Conservation (phyloP, 148 eudicot genomes). For the Amaranthus hypochondriacus region DNA sequence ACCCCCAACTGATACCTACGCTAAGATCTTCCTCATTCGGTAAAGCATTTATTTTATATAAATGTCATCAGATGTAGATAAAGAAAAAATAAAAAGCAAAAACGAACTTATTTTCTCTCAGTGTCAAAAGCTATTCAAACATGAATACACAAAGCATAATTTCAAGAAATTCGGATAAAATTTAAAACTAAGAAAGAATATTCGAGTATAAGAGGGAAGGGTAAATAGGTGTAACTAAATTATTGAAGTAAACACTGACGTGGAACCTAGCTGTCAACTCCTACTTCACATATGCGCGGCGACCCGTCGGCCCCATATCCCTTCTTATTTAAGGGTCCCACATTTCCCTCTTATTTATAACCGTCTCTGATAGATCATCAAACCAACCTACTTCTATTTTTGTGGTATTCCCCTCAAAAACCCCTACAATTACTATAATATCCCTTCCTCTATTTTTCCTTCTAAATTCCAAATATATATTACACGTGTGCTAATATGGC, state of each 20-base stretch:
- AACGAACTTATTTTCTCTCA: too few species aligned
- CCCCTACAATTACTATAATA: not conserved
- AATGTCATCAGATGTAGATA: too few species aligned
- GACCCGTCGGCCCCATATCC: conserved; percentile 31
- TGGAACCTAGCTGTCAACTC: conserved; percentile 61
- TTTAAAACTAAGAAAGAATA: conserved; percentile 25
- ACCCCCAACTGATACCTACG: too few species aligned
- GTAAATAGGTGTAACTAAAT: conserved; percentile 5
- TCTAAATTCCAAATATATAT: not conserved
- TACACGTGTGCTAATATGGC: conserved; percentile 16
- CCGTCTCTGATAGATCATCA: not conserved
- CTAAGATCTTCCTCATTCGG: too few species aligned
- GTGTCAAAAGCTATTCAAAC: too few species aligned
- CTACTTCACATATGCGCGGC: conserved; percentile 46
- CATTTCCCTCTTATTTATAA: conserved; percentile 6
- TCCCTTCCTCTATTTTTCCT: not conserved
- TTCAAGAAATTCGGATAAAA: not conserved
- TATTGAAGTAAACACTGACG: conserved; percentile 39
- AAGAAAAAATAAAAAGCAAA: not conserved
- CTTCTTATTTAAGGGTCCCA: conserved; percentile 20
- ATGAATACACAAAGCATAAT: too few species aligned
- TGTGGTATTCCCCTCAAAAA: not conserved
- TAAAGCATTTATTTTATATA: too few species aligned
- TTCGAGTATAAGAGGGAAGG: conserved; percentile 29
- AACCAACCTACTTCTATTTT: not conserved